A percentile compares a stretch with the other conserved stretches of the same genome.
Evolutionary conservation across 352 stramenopile species (phyloP).

Genomic region (Phytophthora cajani): DNA sequence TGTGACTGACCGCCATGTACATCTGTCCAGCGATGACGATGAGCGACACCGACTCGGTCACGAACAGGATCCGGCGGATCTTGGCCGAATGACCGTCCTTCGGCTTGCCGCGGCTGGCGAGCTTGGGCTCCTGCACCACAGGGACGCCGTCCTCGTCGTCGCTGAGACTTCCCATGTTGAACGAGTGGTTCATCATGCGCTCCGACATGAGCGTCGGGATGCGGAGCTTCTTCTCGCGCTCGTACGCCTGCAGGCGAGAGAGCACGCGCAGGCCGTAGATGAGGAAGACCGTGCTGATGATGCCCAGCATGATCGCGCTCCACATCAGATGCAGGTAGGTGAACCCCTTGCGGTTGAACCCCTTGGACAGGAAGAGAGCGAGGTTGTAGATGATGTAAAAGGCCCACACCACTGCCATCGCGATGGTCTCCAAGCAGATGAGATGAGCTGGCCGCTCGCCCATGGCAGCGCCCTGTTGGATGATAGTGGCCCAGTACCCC

Average conservation of each 20-base stretch:
- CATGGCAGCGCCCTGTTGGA: conserved; percentile 36
- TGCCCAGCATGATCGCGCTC: conserved; percentile 41
- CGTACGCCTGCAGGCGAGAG: conserved; percentile 35
- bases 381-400: conserved; percentile 51
- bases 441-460: conserved; percentile 31
- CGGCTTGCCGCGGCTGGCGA: conserved; percentile 18
- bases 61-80: conserved; percentile 44
- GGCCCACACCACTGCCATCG: conserved; percentile 39
- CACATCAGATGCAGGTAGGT: conserved; percentile 43
- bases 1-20: conserved; percentile 47
- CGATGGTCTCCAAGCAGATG: conserved; percentile 35
- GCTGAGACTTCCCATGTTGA: conserved; percentile 36
- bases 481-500: conserved; percentile 49
- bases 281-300: conserved; percentile 49
- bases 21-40: conserved; percentile 48
- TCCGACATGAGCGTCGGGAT: conserved; percentile 36
- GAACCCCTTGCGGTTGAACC: conserved; percentile 38
- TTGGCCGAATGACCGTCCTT: conserved; percentile 36
- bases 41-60: conserved; percentile 36
- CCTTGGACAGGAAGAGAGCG: conserved; percentile 46
- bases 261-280: conserved; percentile 46
- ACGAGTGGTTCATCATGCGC: conserved; percentile 39
- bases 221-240: conserved; percentile 29
- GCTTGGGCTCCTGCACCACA: conserved; percentile 32
- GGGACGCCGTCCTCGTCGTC: conserved; percentile 40